Conservation (phyloP, 1,284 basidiomycete species). For the Papiliotrema terrestris region DNA sequence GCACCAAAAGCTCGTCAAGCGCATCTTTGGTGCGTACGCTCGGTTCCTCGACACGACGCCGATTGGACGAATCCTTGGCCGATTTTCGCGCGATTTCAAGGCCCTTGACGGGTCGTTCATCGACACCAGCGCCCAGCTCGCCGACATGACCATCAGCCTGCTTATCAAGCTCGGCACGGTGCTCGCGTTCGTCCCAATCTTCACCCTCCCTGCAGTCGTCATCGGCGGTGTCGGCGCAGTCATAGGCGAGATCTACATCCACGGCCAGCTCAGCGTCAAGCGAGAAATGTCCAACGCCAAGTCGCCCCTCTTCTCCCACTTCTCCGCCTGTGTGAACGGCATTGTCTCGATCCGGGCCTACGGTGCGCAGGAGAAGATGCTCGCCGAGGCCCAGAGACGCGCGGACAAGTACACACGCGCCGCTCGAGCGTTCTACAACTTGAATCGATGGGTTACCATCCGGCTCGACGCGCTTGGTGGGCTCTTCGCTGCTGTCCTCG, state of each 20-base stretch:
- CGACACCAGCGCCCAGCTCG: conserved; percentile 35
- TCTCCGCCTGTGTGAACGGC: conserved; percentile 65
- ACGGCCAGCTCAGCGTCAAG: conserved; percentile 70
- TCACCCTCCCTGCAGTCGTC: conserved; percentile 43
- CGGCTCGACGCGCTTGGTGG: conserved; percentile 48
- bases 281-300: conserved; percentile 63
- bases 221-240: conserved; percentile 54
- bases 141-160: conserved; percentile 46
- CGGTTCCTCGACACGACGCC: conserved; percentile 61
- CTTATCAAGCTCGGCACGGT: conserved; percentile 53
- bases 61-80: conserved; percentile 58
- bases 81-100: conserved; percentile 61
- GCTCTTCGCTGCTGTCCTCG: conserved; percentile 39
- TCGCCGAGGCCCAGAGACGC: conserved; percentile 35
- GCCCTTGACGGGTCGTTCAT: conserved; percentile 46
- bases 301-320: conserved; percentile 65
- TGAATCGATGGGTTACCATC: conserved; percentile 48
- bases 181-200: conserved; percentile 54
- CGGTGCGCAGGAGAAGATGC: conserved; percentile 45
- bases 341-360: conserved; percentile 54
- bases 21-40: conserved; percentile 59
- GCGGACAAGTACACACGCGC: conserved; percentile 48
- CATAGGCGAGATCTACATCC: conserved; percentile 57
- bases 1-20: conserved; percentile 58
- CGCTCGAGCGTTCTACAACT: conserved; percentile 44